phyloP scores from a whole-genome alignment of 1,139 yeast species.

The Pichia sp. region DNA sequence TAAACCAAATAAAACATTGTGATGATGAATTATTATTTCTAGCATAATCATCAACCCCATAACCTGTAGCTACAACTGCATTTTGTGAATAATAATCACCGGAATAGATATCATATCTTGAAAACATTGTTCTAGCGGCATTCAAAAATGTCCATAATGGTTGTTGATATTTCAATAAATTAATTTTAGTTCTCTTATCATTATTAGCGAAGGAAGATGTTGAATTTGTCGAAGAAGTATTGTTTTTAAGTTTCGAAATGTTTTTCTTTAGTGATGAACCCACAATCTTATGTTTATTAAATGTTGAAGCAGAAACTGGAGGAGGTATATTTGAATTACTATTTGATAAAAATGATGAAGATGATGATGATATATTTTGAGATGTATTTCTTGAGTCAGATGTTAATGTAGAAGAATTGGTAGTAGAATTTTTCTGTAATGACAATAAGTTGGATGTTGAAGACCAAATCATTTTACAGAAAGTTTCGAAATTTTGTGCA shows the following conservation, averaged over 20 bases:
- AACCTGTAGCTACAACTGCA: slow-evolving; percentile 35
- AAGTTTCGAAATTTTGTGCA: slow-evolving; percentile 51
- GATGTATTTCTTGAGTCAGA: background rate
- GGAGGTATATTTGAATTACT: slow-evolving; percentile 4
- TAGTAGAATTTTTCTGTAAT: too few relatives aligned
- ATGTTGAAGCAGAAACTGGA: background rate
- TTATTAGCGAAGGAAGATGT: too few relatives aligned
- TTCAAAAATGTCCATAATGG: slow-evolving; percentile 67
- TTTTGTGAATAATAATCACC: slow-evolving; percentile 32
- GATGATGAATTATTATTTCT: slow-evolving; percentile 26
- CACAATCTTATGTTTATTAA: background rate
- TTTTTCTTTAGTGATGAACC: background rate
- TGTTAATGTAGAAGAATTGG: slow-evolving; percentile 14
- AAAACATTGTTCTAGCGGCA: slow-evolving; percentile 51
- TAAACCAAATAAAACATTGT: slow-evolving; percentile 43
- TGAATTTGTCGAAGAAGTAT: too few relatives aligned
- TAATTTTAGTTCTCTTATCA: slow-evolving; percentile 21
- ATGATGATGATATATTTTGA: background rate
- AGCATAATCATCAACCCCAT: slow-evolving; percentile 30
- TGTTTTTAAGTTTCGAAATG: slow-evolving; percentile 1
- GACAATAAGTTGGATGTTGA: slow-evolving; percentile 19
- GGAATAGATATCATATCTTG: slow-evolving; percentile 38
- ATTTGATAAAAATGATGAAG: background rate
- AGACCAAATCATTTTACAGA: slow-evolving; percentile 39
- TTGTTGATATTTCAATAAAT: slow-evolving; percentile 35